phyloP scores from a whole-genome alignment of 2,329 filamentous ascomycete genomes.

The Colletotrichum nymphaeae region DNA sequence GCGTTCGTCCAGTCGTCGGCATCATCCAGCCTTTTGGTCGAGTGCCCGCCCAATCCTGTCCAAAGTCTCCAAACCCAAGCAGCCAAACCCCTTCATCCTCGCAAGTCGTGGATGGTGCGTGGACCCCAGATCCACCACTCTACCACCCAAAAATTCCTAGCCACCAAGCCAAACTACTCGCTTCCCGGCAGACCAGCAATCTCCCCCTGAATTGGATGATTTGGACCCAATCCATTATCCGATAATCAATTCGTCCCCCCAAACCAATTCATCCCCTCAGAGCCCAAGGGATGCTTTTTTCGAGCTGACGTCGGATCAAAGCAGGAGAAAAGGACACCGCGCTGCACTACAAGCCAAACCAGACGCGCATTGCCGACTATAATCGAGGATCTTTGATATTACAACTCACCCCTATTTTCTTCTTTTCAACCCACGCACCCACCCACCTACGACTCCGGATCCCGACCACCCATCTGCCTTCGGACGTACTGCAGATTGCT shows the following conservation, averaged over 20 bases:
- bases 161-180: constrained; percentile 30
- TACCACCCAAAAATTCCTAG: constrained; percentile 30
- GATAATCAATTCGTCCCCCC: constrained; percentile 22
- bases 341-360: constrained; percentile 17
- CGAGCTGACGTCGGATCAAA: not conserved
- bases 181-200: constrained; percentile 32
- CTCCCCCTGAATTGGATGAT: constrained; percentile 36
- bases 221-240: constrained; percentile 23
- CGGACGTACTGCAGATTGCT: constrained; percentile 13
- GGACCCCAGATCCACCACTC: constrained; percentile 34
- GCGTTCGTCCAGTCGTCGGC: constrained; percentile 24
- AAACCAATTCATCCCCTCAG: not conserved
- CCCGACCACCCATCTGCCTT: constrained; percentile 5
- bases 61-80: constrained; percentile 11
- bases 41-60: constrained; percentile 13
- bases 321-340: not conserved
- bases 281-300: constrained; percentile 1
- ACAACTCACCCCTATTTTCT: constrained; percentile 18
- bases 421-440: constrained; percentile 2
- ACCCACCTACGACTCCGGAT: constrained; percentile 16
- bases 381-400: constrained; percentile 21
- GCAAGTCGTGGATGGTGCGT: constrained; percentile 7
- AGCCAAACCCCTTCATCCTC: constrained; percentile 32
- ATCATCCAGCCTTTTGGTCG: constrained; percentile 7
- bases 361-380: constrained; percentile 22